Base-by-base conservation (phyloP, 345 rosid genomes). In the Salix brachista region DNA sequence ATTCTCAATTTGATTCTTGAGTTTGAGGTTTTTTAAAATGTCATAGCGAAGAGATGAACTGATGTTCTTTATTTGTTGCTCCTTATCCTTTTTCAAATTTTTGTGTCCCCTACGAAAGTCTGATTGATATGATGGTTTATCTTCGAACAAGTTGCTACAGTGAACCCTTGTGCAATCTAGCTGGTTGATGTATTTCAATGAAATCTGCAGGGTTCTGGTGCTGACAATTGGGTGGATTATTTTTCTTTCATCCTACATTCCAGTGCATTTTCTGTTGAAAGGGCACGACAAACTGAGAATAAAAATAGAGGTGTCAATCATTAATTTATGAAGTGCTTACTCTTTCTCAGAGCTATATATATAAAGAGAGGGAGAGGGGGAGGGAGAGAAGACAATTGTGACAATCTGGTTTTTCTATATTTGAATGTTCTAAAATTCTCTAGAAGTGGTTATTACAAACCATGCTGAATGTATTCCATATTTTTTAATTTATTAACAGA, bases 171-270 rank as follows among this genome's bases (percentile, higher is more conserved):
- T 67, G 44, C 41, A 65, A 58, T 77, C 67, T 34, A 16, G 61
- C 74, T 71, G 2, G 34, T 77, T 79, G 61, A 76, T 69, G 71
- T 41, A 66, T 25, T 23, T 70, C 26, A 17, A 65, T 78, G 50
- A 54, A 71, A 79, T 76, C 68, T 83, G 83, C 92, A 92, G 99
- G 93, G 86, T 84, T 84, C 12, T 94, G 28, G 87, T 90, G 34
- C 83, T 96, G 86, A 86, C 94, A 4, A 79, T 90, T 64, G 99
- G 99, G 75, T 96, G 99, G 99, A 82, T 92, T 70, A 88, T 92
- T 71, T 94, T 96, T 80, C 97, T 94, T 64, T 90, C 97, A 8
- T 78, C 86, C 41, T 88, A 91, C 83, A 89, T 91, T 82, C 95
- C 95, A 1, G 90, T 96, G 66, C 92, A 89, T 81, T 73, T 80